These are phyloP conservation scores for Trichoderma breve DNA, from an alignment of 2,329 filamentous ascomycete species.

Conservation along the genomic window DNA sequence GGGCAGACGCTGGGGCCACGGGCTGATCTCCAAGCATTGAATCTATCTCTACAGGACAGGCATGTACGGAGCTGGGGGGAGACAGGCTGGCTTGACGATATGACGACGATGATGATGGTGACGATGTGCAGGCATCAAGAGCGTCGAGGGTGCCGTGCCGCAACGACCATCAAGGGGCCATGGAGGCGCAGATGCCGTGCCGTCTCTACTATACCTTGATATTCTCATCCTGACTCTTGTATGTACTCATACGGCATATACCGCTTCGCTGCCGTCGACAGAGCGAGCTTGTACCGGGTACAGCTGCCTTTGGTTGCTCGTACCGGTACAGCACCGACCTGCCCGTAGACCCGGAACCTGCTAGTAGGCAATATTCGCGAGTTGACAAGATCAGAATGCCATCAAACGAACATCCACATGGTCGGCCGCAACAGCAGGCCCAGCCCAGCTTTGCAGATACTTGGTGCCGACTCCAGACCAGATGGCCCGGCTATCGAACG, in stretches of 20 bases:
- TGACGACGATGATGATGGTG: not conserved
- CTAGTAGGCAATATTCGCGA: not conserved
- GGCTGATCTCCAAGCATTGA: constrained; percentile 11
- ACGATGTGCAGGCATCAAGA: not conserved
- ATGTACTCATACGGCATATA: not conserved
- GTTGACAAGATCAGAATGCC: not conserved
- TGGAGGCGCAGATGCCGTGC: not conserved
- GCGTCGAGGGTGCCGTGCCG: not conserved
- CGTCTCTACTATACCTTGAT: not conserved
- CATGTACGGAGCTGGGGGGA: not conserved
- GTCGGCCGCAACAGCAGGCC: not conserved
- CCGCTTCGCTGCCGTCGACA: not conserved
- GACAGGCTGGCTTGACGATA: not conserved
- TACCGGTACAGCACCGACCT: not conserved
- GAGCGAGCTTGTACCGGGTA: not conserved
- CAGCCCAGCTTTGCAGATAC: not conserved
- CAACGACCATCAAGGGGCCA: not conserved
- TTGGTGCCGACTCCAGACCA: not conserved
- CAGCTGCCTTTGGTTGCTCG: not conserved
- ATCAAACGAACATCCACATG: not conserved
- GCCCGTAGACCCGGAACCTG: too few relatives aligned
- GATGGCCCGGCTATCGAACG: constrained; percentile 11
- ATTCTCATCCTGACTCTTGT: not conserved
- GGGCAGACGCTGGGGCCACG: constrained; percentile 10
- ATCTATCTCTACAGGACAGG: not conserved